Evolutionary conservation across 495 filamentous ascomycete species (phyloP).

Genomic region (Melanomma pulvis-pyrius): DNA sequence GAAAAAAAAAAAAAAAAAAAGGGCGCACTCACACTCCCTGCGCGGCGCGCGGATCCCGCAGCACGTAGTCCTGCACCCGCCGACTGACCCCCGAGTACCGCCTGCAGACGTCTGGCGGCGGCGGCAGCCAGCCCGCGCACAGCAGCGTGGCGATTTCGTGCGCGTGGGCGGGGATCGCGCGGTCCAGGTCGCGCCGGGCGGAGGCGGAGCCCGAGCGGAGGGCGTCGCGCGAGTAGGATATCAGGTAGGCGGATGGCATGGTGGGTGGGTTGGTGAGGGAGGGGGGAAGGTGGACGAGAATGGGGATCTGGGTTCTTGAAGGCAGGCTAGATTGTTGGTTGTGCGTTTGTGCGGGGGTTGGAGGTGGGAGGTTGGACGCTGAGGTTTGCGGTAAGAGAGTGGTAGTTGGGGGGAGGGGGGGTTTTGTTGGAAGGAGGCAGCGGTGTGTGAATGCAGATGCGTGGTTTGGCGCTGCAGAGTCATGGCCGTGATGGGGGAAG

Average conservation of each 20-base stretch:
- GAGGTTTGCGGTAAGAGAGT: no score
- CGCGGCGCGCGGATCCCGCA: background rate
- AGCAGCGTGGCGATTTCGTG: background rate
- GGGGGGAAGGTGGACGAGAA: no score
- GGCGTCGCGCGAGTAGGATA: background rate
- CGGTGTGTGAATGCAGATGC: no score
- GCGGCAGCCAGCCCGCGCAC: background rate
- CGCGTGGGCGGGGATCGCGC: background rate
- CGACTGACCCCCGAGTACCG: background rate
- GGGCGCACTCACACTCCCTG: background rate
- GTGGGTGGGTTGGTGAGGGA: background rate
- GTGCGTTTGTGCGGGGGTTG: no score
- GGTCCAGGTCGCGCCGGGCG: background rate
- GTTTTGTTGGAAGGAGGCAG: no score
- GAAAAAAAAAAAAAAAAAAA: background rate
- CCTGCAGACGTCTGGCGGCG: background rate
- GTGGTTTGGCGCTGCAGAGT: no score
- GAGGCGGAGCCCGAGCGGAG: background rate
- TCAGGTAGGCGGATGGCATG: background rate
- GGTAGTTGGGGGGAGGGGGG: no score
- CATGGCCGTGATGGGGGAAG: no score
- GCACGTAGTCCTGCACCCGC: background rate
- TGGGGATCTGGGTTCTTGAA: no score
- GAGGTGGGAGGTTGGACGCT: no score
- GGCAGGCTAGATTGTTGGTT: no score